These are phyloP conservation scores for Trichoderma reesei DNA, from an alignment of 495 filamentous ascomycete genomes.

Conservation along the genomic window DNA sequence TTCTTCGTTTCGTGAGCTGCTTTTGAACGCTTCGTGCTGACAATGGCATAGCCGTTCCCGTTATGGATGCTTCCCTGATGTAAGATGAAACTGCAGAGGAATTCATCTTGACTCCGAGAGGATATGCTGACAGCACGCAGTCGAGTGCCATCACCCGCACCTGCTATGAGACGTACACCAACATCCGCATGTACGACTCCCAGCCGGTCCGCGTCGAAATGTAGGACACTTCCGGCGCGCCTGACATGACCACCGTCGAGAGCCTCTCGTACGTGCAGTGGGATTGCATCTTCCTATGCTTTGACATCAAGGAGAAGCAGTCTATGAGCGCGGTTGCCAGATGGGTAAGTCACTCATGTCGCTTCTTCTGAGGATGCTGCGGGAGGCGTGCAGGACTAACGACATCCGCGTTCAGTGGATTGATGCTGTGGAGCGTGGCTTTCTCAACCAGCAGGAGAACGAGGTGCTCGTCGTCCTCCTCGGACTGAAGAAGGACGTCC, in stretches of 20 bases:
- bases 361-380: not conserved
- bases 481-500: conserved; percentile 7
- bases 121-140: not conserved
- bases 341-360: not conserved
- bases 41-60: not conserved
- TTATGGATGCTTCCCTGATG: conserved; percentile 7
- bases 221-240: conserved; percentile 23
- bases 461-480: conserved; percentile 1
- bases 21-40: not conserved
- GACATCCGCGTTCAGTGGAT: not conserved
- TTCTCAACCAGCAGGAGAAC: not conserved
- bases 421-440: not conserved
- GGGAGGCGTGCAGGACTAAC: not conserved
- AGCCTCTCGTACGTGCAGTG: conserved; percentile 21
- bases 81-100: not conserved
- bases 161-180: conserved; percentile 4
- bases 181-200: not conserved
- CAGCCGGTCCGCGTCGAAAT: conserved; percentile 19
- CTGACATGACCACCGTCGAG: conserved; percentile 17
- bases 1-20: not conserved
- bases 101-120: not conserved
- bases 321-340: not conserved
- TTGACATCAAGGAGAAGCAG: conserved; percentile 14
- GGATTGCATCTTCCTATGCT: conserved; percentile 25
- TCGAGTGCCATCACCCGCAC: conserved; percentile 9